A percentile compares a stretch with the other conserved stretches of the same genome.
phyloP scores from a whole-genome alignment of 345 rosid genomes.

The Reutealis trisperma region DNA sequence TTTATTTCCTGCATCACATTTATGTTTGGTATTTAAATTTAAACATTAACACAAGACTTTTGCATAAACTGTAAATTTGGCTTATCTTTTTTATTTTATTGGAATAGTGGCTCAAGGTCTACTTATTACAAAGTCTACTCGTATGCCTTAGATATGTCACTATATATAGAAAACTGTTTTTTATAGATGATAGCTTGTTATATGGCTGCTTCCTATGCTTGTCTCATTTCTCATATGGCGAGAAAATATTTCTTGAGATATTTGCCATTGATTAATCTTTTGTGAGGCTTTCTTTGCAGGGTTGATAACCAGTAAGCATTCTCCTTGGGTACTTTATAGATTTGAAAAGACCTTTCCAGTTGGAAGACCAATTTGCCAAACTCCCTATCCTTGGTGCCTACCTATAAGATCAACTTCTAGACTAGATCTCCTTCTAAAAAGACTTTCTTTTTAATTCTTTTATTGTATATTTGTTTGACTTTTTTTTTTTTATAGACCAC shows the following conservation, averaged over 20 bases:
- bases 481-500: background rate
- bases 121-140: too few relatives aligned
- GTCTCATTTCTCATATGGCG: background rate
- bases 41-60: too few relatives aligned
- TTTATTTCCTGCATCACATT: too few relatives aligned
- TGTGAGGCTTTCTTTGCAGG: background rate
- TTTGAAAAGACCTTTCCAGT: constrained; percentile 3
- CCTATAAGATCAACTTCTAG: background rate
- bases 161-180: too few relatives aligned
- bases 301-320: background rate
- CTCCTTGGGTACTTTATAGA: background rate
- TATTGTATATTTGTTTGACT: background rate
- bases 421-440: background rate
- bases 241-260: background rate
- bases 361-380: constrained; percentile 15
- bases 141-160: too few relatives aligned
- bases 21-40: too few relatives aligned
- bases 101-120: too few relatives aligned
- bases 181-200: too few relatives aligned
- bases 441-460: background rate
- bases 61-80: too few relatives aligned
- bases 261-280: background rate
- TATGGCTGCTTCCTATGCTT: background rate
- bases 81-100: too few relatives aligned
- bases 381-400: background rate